Evolutionary conservation across 1,139 yeast species (phyloP), one percentile per base, ranked within the genome.

Genomic region (Ogataea hybrid): DNA sequence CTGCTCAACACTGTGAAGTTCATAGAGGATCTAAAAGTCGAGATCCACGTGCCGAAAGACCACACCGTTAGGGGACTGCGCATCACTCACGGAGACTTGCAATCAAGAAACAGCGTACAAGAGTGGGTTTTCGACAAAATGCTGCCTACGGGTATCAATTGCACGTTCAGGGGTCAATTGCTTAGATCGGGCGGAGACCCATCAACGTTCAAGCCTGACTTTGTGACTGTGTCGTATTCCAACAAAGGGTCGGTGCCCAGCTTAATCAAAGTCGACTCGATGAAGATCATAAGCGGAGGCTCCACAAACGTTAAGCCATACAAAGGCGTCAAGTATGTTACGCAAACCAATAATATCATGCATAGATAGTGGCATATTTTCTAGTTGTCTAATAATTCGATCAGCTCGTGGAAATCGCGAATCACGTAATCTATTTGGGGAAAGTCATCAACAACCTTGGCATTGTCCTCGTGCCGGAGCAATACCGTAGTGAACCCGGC

Each of bases 301-400:
- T 77, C 78, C 12, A 81, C 78, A 4, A 70, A 74, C 2, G 81
- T 79, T 15, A 84, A 81, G 56, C 95, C 96, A 0, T 92, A 81
- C 69, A 92, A 90, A 61, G 97, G 98, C 1, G 97, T 90, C 21
- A 85, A 90, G 57, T 90, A 90, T 58, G 67, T 77, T 10, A 81
- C 96, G 5, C 66, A 67, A 41, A 72, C 86, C 0, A 88, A 84
- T 0, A 80, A 82, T 44, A 79, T 68, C 56, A 64, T 79, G 17
- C 67, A 81, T 15, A 63, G 83, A 44, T 66, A 53, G 48, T 30
- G 9, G 8, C 7, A 22, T 8, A 11, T 21, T 14, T 10, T 22
- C 28, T 28, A 23, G 18, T 12, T 17, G 18, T 28, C 35, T 28
- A 8, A 25, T 20, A 33, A 23, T 23, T 43, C 43, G 23, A 73